Conservation (phyloP, 768 basidiomycete genomes). For the Amanita molliuscula region DNA sequence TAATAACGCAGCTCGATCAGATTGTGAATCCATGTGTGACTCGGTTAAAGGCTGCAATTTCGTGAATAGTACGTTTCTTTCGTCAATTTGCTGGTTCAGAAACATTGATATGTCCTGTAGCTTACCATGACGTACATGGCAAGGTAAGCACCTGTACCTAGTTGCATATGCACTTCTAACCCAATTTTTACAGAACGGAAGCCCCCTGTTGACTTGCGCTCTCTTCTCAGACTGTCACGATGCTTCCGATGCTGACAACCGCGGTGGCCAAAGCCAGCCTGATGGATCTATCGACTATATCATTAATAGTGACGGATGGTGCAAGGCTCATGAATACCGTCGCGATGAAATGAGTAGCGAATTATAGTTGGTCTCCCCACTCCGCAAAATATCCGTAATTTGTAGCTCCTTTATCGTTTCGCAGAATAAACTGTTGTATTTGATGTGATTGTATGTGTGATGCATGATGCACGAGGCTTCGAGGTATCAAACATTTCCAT, state of each 20-base stretch:
- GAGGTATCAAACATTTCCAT: too few species aligned
- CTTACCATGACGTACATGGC: constrained; percentile 36
- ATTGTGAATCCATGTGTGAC: constrained; percentile 37
- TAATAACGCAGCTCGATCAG: constrained; percentile 13
- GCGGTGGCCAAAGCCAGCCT: constrained; percentile 32
- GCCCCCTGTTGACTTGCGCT: constrained; percentile 32
- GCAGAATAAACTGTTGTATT: too few species aligned
- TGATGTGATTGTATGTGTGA: too few species aligned
- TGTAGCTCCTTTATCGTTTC: too few species aligned
- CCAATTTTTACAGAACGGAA: constrained; percentile 21
- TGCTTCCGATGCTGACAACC: constrained; percentile 26
- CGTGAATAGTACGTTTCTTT: constrained; percentile 26
- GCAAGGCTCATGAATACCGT: constrained; percentile 18
- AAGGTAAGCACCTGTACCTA: constrained; percentile 16
- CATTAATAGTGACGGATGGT: constrained; percentile 30
- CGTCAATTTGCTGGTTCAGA: not conserved
- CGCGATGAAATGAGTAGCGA: not conserved
- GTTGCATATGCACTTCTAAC: not conserved
- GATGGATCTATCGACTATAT: constrained; percentile 31
- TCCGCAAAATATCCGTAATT: too few species aligned
- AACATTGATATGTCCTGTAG: constrained; percentile 12
- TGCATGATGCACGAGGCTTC: too few species aligned
- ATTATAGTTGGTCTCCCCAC: not conserved
- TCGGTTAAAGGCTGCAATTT: constrained; percentile 28
- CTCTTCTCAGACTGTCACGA: constrained; percentile 28